Evolutionary conservation across 495 filamentous ascomycete genomes (phyloP).

Genomic region (Penicillium salamii): DNA sequence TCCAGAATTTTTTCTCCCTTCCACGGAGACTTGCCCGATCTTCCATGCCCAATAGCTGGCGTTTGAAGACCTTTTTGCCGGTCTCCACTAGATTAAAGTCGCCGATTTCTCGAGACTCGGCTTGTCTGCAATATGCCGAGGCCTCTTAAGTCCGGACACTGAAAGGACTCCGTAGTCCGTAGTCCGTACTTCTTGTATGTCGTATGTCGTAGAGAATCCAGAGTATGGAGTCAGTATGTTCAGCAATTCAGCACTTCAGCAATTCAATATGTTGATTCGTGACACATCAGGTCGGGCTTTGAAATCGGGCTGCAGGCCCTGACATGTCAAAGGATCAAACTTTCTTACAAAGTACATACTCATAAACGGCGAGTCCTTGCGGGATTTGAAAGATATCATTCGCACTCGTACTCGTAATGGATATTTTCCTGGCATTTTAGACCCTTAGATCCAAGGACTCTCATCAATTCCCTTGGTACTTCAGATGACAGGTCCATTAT

Average conservation of each 20-base stretch:
- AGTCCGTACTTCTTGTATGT: not conserved
- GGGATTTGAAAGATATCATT: too few species aligned
- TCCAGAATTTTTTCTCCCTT: slow-evolving; percentile 9
- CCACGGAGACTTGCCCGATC: not conserved
- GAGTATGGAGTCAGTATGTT: too few species aligned
- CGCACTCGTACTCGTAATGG: too few species aligned
- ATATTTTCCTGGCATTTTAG: too few species aligned
- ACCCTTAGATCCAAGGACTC: not conserved
- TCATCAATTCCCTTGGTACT: too few species aligned
- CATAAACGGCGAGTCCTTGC: too few species aligned
- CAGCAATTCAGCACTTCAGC: too few species aligned
- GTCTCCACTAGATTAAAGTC: slow-evolving; percentile 15
- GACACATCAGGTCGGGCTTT: not conserved
- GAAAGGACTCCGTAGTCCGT: not conserved
- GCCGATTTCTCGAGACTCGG: slow-evolving; percentile 5
- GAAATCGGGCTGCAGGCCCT: not conserved
- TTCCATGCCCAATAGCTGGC: not conserved
- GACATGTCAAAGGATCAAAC: not conserved
- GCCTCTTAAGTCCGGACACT: not conserved
- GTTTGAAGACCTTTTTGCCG: slow-evolving; percentile 11
- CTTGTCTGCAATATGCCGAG: not conserved
- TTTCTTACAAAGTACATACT: too few species aligned
- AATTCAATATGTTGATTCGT: too few species aligned
- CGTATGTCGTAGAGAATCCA: too few species aligned
- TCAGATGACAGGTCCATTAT: too few species aligned